Evolutionary conservation across 2,329 filamentous ascomycete species (phyloP), one percentile per base, ranked within the genome.

Genomic region (Aspergillus pseudonomiae): DNA sequence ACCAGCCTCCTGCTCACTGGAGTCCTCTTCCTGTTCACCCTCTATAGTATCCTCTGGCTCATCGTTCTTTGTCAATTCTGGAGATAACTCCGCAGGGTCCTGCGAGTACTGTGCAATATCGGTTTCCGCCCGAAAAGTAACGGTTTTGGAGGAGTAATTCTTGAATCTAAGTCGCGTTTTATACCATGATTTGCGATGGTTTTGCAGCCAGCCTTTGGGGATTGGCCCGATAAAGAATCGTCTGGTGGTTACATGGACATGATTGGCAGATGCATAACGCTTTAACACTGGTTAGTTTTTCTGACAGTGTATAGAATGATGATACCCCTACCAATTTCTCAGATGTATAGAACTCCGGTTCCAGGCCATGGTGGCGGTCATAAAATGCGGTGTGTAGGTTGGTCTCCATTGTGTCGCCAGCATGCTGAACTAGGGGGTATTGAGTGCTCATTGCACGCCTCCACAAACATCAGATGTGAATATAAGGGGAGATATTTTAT

Each of bases 141-240:
- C 79, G 6, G 79, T 72, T 36, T 77, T 72, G 1, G 82, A 83
- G 3, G 81, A 80, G 67, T 83, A 84, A 54, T 82, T 79, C 58
- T 72, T 79, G 45, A 82, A 71, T 34, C 74, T 76, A 1, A 83
- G 64, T 54, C 80, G 75, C 45, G 75, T 71, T 64, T 80, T 85
- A 75, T 88, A 89, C 88, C 88, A 89, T 63, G 85, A 83, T 69
- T 87, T 87, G 59, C 86, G 81, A 73, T 89, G 85, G 64, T 83
- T 85, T 68, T 85, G 86, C 60, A 89, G 80, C 88, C 88, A 90
- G 62, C 85, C 86, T 69, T 87, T 85, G 52, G 88, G 88, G 41
- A 89, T 86, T 41, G 88, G 88, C 0, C 88, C 88, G 63, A 90
- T 87, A 76, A 90, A 90, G 76, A 84, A 85, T 60, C 88, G 84